Evolutionary conservation across 768 basidiomycete species (phyloP), one percentile per base, ranked within the genome.

Genomic region (Guyanaporus albipodus): DNA sequence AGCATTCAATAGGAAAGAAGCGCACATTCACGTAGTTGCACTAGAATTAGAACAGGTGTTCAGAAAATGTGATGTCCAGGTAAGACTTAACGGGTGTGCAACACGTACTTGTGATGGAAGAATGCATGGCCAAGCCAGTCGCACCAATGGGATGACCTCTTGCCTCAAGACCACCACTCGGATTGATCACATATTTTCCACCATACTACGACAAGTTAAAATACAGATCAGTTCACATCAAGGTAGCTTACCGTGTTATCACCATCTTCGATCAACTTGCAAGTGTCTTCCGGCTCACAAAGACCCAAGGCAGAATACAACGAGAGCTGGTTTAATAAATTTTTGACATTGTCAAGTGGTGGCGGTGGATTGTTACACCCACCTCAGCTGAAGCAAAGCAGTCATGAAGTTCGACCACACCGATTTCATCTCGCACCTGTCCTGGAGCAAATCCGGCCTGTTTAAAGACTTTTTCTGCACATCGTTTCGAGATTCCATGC

Each of bases 301-400:
- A 91, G 74, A 1, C 87, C 82, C 33, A 92, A 70, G 2, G 88
- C 88, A 32, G 87, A 77, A 60, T 91, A 91, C 10, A 79, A 83
- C 50, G 91, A 74, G 26, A 92, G 77, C 85, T 90, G 17, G 14
- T 17, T 2, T 6, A 29, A 23, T 19, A 8, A 5, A 29, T 18
- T 17, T 2, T 3, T 19, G 6, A 22, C 17, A 23, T 32, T 8
- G 12, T 29, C 41, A n/a, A 31, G 21, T 2, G 3, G 15, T 17
- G 15, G 5, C 4, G 6, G 21, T 11, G 46, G 4, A 33, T 17
- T 3, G 12, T 4, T 4, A 15, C 29, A 49, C 67, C 12, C 47
- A 86, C 85, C 73, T 90, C 87, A 55, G 90, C 85, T 2, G 85
- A 73, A 44, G 87, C 78, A 66, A 90, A 91, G 59, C 89, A 91